Conservation (phyloP, 2,329 filamentous ascomycete species). For the Rhynchosporium graminicola region DNA sequence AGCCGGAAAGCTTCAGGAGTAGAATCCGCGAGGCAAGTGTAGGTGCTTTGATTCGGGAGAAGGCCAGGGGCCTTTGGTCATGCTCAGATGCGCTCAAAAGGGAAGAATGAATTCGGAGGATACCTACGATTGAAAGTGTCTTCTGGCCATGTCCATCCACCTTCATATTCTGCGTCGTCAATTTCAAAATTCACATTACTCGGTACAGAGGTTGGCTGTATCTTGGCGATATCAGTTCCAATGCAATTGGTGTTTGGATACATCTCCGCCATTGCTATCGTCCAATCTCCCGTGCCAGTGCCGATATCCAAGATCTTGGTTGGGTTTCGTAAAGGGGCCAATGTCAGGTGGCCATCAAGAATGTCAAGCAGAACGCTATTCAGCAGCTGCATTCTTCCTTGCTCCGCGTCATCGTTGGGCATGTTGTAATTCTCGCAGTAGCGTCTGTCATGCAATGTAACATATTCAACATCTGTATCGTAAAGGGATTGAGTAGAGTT, state of each 20-base stretch:
- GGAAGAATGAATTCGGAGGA: too few relatives aligned
- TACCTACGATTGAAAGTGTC: constrained; percentile 52
- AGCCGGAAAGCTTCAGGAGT: too few relatives aligned
- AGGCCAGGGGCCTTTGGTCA: too few relatives aligned
- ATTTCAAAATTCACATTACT: constrained; percentile 65
- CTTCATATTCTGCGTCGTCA: constrained; percentile 54
- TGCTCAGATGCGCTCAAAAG: too few relatives aligned
- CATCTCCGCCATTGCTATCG: constrained; percentile 58
- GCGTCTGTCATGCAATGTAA: constrained; percentile 52
- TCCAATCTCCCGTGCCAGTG: constrained; percentile 65
- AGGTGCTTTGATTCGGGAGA: too few relatives aligned
- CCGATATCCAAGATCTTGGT: constrained; percentile 47
- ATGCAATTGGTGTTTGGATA: constrained; percentile 52
- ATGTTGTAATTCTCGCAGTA: constrained; percentile 50
- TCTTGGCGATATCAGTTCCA: constrained; percentile 60
- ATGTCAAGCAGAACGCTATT: constrained; percentile 36
- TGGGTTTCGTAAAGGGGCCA: constrained; percentile 44
- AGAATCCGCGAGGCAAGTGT: too few relatives aligned
- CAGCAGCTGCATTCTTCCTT: constrained; percentile 35
- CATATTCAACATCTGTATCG: constrained; percentile 36
- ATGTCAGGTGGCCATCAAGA: constrained; percentile 36
- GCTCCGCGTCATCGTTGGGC: constrained; percentile 40
- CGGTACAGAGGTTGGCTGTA: constrained; percentile 59
- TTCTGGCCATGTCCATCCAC: constrained; percentile 52
- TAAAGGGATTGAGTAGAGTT: constrained; percentile 40